Evolutionary conservation across 148 eudicot species (phyloP), one percentile per base, ranked within the genome.

Genomic region (Chenopodium suecicum): DNA sequence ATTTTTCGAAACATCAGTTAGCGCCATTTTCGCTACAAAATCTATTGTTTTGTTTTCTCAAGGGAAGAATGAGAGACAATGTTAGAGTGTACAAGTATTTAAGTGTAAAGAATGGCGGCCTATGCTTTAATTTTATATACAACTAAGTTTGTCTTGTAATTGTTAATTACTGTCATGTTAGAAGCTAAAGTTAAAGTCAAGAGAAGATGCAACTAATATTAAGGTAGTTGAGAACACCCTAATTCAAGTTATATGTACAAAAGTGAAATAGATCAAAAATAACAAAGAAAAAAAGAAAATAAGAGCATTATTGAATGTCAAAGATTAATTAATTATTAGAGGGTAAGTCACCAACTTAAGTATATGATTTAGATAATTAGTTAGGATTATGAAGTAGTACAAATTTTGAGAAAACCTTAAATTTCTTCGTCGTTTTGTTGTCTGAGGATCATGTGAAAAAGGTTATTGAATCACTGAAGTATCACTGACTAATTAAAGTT

Each of bases 201-300:
- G 20, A 56, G 22, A 22, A 56, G 62, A 56, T 56, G 62, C 62
- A 56, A 56, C 62, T 56, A 14, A 56, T 74, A 47, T 71, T 60
- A 17, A 29, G 58, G 81, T 84, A 77, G 86, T 74, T 84, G 50
- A 62, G 86, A 84, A 84, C 23, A 44, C 27, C 27, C 34, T 41
- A 9, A 7, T 5, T 83, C 85, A 83, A 83, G 62, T 56, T 56
- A 56, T 56, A 56, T 13, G 14, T 50, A 10, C 62, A 17, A 56
- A 2, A 56, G 22, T 56, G 62, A 56, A 56, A 56, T 19, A 56
- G 62, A 56, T 2, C 62, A 17, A 56, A 17, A 4, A 6, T 17
- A 56, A 56, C 6, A 56, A 14, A 56, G 20, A n/a, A 16, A 47
- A 14, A 44, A 20, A 27, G 4, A 17, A 74, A 79, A 31, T 2